Conservation (phyloP, 1,284 basidiomycete genomes). For the Ceratobasidium sp. region DNA sequence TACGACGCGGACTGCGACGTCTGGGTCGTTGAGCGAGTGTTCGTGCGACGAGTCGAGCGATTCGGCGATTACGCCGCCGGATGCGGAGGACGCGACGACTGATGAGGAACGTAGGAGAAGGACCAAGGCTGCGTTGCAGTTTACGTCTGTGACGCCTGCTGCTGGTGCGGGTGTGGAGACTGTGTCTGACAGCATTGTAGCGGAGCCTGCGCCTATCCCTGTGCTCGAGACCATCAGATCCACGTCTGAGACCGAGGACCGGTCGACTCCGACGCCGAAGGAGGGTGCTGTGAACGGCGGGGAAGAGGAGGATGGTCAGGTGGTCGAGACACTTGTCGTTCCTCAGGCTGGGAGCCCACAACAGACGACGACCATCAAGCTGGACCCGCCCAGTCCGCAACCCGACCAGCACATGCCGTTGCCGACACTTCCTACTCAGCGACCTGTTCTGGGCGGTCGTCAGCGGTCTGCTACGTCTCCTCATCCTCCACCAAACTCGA, state of each 20-base stretch:
- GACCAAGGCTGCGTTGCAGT: conserved; percentile 23
- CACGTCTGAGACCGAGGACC: conserved; percentile 18
- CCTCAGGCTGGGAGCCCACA: conserved; percentile 21
- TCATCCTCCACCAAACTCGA: conserved; percentile 23
- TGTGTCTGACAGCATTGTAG: conserved; percentile 4
- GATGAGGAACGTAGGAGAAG: conserved; percentile 31
- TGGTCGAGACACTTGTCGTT: conserved; percentile 31
- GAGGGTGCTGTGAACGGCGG: neutral
- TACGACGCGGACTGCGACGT: conserved; percentile 36
- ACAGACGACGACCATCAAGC: conserved; percentile 10
- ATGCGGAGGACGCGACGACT: conserved; percentile 27
- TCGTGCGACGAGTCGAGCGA: conserved; percentile 31
- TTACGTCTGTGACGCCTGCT: conserved; percentile 18
- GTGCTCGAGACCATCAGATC: conserved; percentile 7
- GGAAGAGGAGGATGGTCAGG: conserved; percentile 13
- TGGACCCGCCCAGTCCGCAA: conserved; percentile 30
- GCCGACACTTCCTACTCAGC: conserved; percentile 30
- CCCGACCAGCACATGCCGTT: conserved; percentile 38
- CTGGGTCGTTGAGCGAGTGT: conserved; percentile 36
- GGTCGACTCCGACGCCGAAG: conserved; percentile 26
- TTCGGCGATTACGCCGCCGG: conserved; percentile 35
- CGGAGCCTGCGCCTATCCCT: conserved; percentile 48
- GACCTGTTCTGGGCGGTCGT: conserved; percentile 30
- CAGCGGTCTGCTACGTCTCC: conserved; percentile 38
- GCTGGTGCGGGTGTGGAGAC: too few relatives aligned